phyloP scores from a whole-genome alignment of 805 yeast species.

The Lipomyces yamanashiensis region DNA sequence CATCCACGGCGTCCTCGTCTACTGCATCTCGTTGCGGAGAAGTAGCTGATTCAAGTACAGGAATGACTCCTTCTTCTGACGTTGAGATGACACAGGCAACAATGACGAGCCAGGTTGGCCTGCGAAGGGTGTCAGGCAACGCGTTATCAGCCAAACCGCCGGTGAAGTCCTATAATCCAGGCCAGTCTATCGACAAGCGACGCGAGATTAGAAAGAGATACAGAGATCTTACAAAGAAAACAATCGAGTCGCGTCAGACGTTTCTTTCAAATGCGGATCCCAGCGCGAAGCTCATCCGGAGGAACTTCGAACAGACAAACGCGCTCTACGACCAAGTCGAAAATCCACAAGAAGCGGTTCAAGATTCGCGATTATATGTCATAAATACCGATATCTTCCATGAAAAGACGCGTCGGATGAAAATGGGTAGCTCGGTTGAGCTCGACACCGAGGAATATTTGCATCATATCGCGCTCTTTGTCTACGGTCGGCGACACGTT shows the following conservation, averaged over 20 bases:
- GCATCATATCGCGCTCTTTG: conserved; percentile 3
- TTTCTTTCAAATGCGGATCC: conserved; percentile 15
- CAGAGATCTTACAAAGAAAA: conserved; percentile 19
- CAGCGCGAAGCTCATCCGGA: conserved; percentile 11
- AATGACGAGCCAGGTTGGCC: not conserved
- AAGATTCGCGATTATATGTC: conserved; percentile 32
- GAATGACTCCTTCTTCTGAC: not conserved
- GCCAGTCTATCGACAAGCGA: conserved; percentile 22
- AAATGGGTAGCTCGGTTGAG: conserved; percentile 29
- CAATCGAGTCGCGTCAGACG: conserved; percentile 22
- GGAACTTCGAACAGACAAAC: conserved; percentile 20
- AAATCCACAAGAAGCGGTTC: conserved; percentile 33
- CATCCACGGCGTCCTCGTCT: not conserved
- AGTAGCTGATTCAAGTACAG: not conserved
- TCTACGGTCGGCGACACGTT: conserved; percentile 19
- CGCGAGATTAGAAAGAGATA: conserved; percentile 26
- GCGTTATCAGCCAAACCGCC: not conserved
- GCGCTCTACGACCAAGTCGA: conserved; percentile 24
- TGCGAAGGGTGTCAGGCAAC: not conserved
- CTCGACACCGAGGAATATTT: conserved; percentile 34
- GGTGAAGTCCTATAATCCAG: conserved; percentile 21
- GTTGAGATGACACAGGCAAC: not conserved
- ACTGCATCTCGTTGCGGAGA: not conserved
- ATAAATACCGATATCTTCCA: conserved; percentile 25
- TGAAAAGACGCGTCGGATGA: conserved; percentile 24